These are phyloP conservation scores for Pisolithus sp. DNA, from an alignment of 768 basidiomycete species.

Conservation along the genomic window DNA sequence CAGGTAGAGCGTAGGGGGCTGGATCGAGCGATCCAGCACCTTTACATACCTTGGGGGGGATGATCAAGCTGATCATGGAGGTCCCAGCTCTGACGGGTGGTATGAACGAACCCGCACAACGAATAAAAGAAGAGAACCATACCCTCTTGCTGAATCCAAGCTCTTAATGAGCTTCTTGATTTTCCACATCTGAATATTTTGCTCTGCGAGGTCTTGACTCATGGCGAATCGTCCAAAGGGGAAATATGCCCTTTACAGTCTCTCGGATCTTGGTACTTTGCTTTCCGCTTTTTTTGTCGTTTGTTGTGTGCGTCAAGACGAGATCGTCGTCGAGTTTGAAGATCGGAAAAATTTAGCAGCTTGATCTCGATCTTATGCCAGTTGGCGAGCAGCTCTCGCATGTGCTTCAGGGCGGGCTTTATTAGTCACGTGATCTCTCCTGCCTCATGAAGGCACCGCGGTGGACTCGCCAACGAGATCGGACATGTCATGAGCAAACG, in stretches of 20 bases:
- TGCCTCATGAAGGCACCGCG: slow-evolving; percentile 6
- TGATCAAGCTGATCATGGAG: slow-evolving; percentile 97
- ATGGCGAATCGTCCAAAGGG: slow-evolving; percentile 39
- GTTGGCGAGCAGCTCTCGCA: not conserved
- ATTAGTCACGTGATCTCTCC: not conserved
- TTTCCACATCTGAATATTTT: slow-evolving; percentile 98
- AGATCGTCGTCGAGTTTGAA: not conserved
- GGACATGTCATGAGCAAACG: not conserved
- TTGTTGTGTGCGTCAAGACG: not conserved
- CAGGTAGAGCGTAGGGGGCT: not conserved
- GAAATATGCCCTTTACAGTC: slow-evolving; percentile 3
- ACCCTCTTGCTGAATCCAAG: slow-evolving; percentile 74
- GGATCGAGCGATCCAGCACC: slow-evolving; percentile 7
- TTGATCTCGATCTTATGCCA: not conserved
- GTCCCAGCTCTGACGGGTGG: slow-evolving; percentile 70
- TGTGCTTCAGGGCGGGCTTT: slow-evolving; percentile 18
- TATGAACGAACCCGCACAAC: slow-evolving; percentile 13
- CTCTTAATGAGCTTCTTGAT: slow-evolving; percentile 99
- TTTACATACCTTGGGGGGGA: slow-evolving; percentile 77
- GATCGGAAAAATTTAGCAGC: not conserved
- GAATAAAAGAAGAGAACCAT: slow-evolving; percentile 1
- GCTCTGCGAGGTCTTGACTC: slow-evolving; percentile 83
- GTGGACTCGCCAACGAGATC: not conserved
- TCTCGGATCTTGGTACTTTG: not conserved
- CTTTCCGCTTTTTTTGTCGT: not conserved